Evolutionary conservation across 208 protist species (phyloP).

Genomic region (Crithidia brevicula): DNA sequence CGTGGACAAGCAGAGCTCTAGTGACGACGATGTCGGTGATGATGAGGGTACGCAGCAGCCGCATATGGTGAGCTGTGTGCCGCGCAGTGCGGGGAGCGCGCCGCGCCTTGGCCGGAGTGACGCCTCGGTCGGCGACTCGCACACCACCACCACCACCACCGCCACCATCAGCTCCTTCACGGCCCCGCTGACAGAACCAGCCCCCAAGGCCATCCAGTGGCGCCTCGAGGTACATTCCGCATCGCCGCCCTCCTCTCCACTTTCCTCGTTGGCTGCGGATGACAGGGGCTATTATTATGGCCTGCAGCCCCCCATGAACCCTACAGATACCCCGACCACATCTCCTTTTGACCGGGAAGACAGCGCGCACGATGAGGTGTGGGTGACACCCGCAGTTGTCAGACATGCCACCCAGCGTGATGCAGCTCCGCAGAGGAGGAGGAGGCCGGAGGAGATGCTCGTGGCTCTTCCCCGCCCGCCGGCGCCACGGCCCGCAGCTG

Average conservation of each 20-base stretch:
- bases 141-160: slow-evolving; percentile 5
- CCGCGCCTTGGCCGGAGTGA: background rate
- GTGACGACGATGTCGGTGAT: too few species aligned
- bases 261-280: background rate
- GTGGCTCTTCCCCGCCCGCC: too few species aligned
- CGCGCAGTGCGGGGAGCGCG: background rate
- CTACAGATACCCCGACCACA: too few species aligned
- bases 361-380: too few species aligned
- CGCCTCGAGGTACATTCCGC: background rate
- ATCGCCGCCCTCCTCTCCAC: background rate
- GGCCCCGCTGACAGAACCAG: background rate
- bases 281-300: background rate
- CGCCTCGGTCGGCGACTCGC: background rate
- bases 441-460: too few species aligned
- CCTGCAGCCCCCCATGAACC: background rate
- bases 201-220: background rate
- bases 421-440: too few species aligned
- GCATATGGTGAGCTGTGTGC: background rate
- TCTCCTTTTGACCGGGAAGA: too few species aligned
- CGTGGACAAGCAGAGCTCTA: background rate
- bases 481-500: too few species aligned
- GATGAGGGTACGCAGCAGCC: too few species aligned
- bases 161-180: background rate
- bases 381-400: too few species aligned
- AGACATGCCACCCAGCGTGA: too few species aligned